These are phyloP conservation scores for Stentor roeselii DNA, from an alignment of 73 alveolate genomes.

Conservation along the genomic window DNA sequence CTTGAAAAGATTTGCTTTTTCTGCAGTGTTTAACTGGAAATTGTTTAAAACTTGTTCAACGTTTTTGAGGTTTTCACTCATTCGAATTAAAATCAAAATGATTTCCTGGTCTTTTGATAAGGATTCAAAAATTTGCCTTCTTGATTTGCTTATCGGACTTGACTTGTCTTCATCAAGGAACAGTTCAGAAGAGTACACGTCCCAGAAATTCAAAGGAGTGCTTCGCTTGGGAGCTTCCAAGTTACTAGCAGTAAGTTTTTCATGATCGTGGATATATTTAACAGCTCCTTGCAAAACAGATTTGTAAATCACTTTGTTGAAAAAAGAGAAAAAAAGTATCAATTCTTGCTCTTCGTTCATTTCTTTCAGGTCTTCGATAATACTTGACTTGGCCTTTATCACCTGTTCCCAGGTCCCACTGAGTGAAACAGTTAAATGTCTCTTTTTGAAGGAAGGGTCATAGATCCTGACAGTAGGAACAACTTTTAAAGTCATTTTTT, in stretches of 20 bases:
- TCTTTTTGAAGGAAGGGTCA: neutral
- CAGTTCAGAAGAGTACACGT: slow-evolving; percentile 21
- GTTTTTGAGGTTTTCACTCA: too few species aligned
- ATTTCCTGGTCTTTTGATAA: too few species aligned
- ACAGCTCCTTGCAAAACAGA: neutral
- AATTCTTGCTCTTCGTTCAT: neutral
- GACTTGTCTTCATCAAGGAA: neutral
- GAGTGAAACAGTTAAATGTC: neutral
- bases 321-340: neutral
- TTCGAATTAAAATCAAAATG: too few species aligned
- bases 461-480: neutral
- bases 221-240: neutral
- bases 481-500: neutral
- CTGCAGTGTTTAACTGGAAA: neutral
- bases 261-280: slow-evolving; percentile 1
- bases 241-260: neutral
- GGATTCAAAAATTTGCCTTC: neutral
- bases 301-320: neutral
- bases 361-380: neutral
- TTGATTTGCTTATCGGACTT: neutral
- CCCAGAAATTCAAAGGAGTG: neutral
- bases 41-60: too few species aligned
- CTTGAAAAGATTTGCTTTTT: neutral
- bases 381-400: neutral
- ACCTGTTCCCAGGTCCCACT: slow-evolving; percentile 15